Conservation (phyloP, 352 stramenopile genomes). For the Elongisporangium prolatum region DNA sequence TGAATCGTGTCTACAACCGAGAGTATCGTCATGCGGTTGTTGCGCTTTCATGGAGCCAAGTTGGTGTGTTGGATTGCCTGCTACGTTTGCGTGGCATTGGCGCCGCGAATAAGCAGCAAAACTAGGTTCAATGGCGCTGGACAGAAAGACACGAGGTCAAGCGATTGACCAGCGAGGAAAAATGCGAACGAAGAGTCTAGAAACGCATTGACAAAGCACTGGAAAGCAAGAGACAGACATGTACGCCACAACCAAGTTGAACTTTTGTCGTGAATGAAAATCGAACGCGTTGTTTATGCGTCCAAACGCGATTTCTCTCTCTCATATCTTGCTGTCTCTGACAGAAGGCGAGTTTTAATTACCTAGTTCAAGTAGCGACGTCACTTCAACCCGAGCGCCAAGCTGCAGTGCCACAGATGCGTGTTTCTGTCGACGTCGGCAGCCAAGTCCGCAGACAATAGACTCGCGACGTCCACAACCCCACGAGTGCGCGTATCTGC, state of each 20-base stretch:
- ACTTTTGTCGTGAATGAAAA: neutral
- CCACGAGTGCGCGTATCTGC: neutral
- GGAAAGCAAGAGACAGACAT: neutral
- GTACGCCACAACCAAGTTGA: neutral
- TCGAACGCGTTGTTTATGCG: neutral
- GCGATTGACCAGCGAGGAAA: no score
- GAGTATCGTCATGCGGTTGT: slow-evolving; percentile 18
- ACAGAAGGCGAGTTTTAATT: neutral
- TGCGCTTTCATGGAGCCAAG: neutral
- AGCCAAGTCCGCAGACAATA: neutral
- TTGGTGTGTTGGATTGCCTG: neutral
- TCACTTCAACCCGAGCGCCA: neutral
- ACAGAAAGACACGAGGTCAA: neutral
- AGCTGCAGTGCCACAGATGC: neutral
- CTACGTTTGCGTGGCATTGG: neutral
- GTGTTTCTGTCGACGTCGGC: neutral
- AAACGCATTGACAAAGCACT: neutral
- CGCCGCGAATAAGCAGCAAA: neutral
- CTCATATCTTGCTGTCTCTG: neutral
- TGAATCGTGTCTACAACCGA: slow-evolving; percentile 34
- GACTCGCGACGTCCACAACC: neutral
- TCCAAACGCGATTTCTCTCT: neutral
- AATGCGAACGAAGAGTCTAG: neutral
- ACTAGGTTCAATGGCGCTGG: neutral
- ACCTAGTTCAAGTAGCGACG: neutral